These are phyloP conservation scores for Spraguea lophii DNA, from an alignment of 371 early-diverging fungal species.

Conservation along the genomic window DNA sequence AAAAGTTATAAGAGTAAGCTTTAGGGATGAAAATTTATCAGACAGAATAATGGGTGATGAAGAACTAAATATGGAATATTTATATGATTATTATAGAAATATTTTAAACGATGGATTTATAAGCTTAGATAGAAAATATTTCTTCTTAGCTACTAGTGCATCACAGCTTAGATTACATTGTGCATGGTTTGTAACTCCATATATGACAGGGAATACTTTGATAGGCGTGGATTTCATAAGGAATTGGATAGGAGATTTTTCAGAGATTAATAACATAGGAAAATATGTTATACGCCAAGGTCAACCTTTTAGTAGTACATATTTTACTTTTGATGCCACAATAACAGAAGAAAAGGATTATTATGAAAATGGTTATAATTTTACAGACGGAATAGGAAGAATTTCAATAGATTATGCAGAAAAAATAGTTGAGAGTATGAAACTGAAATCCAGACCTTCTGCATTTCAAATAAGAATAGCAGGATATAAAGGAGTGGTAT, in stretches of 20 bases:
- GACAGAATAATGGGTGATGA: background rate
- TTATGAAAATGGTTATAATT: slow-evolving; percentile 44
- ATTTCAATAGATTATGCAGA: slow-evolving; percentile 49
- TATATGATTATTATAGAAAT: slow-evolving; percentile 42
- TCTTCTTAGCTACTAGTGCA: slow-evolving; percentile 53
- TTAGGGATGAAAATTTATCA: slow-evolving; percentile 50
- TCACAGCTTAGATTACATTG: slow-evolving; percentile 52
- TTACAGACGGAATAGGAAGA: slow-evolving; percentile 64
- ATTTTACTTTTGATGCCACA: too few species aligned
- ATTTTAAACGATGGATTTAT: slow-evolving; percentile 49
- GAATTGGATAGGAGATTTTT: slow-evolving; percentile 55
- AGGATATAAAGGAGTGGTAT: slow-evolving; percentile 59
- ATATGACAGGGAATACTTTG: background rate
- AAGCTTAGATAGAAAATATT: slow-evolving; percentile 49
- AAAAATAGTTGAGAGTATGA: slow-evolving; percentile 47
- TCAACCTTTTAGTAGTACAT: slow-evolving; percentile 20
- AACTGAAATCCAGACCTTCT: slow-evolving; percentile 48
- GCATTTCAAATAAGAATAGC: slow-evolving; percentile 61
- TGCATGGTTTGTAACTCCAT: slow-evolving; percentile 53
- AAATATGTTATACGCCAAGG: slow-evolving; percentile 46
- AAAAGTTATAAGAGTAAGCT: slow-evolving; percentile 52
- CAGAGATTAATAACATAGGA: slow-evolving; percentile 51
- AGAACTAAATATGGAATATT: background rate
- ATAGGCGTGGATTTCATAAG: slow-evolving; percentile 49
- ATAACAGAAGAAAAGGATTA: slow-evolving; percentile 8